Evolutionary conservation across 331 rosid species (phyloP).

Genomic region (Malus hybrid): DNA sequence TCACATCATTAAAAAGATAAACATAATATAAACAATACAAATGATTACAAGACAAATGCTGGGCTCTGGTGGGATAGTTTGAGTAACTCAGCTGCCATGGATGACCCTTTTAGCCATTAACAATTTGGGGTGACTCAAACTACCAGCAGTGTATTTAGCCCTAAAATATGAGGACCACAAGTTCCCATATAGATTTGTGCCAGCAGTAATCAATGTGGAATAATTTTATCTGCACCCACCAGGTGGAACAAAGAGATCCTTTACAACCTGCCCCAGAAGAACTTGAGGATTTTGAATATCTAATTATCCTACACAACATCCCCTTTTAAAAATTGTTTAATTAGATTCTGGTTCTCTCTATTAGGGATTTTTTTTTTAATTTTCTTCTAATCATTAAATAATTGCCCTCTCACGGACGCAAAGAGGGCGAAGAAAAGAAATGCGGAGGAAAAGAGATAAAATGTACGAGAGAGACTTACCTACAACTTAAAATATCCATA

Average conservation of each 20-base stretch:
- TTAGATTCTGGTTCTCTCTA: conserved; percentile 22
- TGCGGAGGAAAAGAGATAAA: too few species aligned
- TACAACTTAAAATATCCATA: too few species aligned
- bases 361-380: neutral
- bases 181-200: neutral
- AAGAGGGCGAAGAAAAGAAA: neutral
- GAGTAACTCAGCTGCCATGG: neutral
- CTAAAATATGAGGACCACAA: neutral
- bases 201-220: neutral
- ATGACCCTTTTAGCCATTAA: neutral
- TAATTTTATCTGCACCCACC: neutral
- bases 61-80: too few species aligned
- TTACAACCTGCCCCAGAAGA: neutral
- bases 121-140: neutral
- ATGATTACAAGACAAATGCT: too few species aligned
- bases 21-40: too few species aligned
- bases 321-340: conserved; percentile 6
- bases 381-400: neutral
- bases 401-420: neutral
- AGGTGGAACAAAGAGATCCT: neutral
- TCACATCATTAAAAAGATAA: too few species aligned
- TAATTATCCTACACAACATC: neutral
- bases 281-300: neutral
- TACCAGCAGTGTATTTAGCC: neutral
- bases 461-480: too few species aligned